These are phyloP conservation scores for Exophiala alcalophila DNA, from an alignment of 2,329 filamentous ascomycete species.

Conservation along the genomic window DNA sequence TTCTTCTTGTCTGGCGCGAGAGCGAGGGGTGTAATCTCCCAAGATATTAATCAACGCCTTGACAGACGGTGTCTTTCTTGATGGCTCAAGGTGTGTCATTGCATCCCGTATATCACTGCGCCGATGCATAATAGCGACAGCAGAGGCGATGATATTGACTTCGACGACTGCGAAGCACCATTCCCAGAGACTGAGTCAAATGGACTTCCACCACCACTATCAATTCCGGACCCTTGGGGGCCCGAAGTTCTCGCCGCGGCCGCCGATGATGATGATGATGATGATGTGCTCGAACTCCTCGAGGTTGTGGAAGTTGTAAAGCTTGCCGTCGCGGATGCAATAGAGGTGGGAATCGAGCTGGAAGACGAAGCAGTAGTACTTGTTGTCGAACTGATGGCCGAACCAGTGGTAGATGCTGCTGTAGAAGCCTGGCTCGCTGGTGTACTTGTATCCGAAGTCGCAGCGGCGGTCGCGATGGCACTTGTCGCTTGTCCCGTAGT, in stretches of 20 bases:
- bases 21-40: too few relatives aligned
- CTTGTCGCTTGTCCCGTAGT: constrained; percentile 35
- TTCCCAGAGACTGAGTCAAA: too few relatives aligned
- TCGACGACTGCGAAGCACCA: too few relatives aligned
- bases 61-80: too few relatives aligned
- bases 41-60: too few relatives aligned
- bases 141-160: too few relatives aligned
- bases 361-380: constrained; percentile 31
- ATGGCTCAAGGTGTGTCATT: too few relatives aligned
- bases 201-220: constrained; percentile 57
- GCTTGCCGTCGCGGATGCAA: constrained; percentile 44
- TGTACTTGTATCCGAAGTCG: constrained; percentile 40
- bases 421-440: constrained; percentile 42
- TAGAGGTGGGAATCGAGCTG: constrained; percentile 23
- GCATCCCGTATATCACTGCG: too few relatives aligned
- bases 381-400: constrained; percentile 3
- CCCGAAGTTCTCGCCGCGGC: constrained; percentile 69
- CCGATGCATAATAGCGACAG: too few relatives aligned
- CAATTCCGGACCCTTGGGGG: constrained; percentile 1
- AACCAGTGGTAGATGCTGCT: constrained; percentile 33
- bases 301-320: constrained; percentile 26
- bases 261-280: constrained; percentile 73
- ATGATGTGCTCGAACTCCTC: constrained; percentile 73
- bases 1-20: too few relatives aligned
- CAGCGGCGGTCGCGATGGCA: constrained; percentile 41